Percentiles rank a stretch among this genome's conserved stretches.
Conservation (phyloP, 352 stramenopile species). For the Pythium brachiatum region DNA sequence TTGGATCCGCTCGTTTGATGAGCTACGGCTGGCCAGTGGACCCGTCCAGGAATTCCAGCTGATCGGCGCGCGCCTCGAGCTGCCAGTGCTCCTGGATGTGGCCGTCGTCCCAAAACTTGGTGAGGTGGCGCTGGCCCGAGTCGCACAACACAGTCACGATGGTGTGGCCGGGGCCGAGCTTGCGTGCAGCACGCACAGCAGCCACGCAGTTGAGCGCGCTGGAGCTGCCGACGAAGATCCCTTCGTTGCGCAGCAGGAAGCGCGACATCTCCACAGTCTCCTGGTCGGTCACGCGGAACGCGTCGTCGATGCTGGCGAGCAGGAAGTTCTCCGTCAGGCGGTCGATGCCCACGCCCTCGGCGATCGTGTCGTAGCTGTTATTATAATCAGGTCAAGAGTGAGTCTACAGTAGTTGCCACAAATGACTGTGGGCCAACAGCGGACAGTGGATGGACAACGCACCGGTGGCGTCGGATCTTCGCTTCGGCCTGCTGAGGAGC, state of each 20-base stretch:
- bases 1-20: constrained; percentile 3
- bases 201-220: constrained; percentile 86
- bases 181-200: constrained; percentile 64
- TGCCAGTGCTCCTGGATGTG: constrained; percentile 73
- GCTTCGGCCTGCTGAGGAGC: constrained; percentile 92
- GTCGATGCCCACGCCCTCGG: constrained; percentile 97
- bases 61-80: constrained; percentile 42
- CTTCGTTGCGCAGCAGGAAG: constrained; percentile 94
- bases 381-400: not conserved
- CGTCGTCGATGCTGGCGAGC: constrained; percentile 86
- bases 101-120: constrained; percentile 86
- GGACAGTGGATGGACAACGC: too few relatives aligned
- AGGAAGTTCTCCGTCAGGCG: constrained; percentile 96
- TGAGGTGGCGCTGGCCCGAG: constrained; percentile 86
- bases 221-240: constrained; percentile 94
- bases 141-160: constrained; percentile 89
- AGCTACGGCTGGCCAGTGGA: constrained; percentile 61
- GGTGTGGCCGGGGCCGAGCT: constrained; percentile 77
- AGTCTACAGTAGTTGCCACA: not conserved
- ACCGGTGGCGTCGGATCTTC: constrained; percentile 89
- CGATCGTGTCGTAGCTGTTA: constrained; percentile 95
- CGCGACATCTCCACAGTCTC: constrained; percentile 98
- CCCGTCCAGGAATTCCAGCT: constrained; percentile 73
- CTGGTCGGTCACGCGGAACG: constrained; percentile 90
- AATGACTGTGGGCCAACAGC: too few relatives aligned